A percentile compares a stretch with the other conserved stretches of the same genome.
These are phyloP conservation scores for Coccomyxa sp. DNA, from an alignment of 139 green algal genomes.

Conservation along the genomic window DNA sequence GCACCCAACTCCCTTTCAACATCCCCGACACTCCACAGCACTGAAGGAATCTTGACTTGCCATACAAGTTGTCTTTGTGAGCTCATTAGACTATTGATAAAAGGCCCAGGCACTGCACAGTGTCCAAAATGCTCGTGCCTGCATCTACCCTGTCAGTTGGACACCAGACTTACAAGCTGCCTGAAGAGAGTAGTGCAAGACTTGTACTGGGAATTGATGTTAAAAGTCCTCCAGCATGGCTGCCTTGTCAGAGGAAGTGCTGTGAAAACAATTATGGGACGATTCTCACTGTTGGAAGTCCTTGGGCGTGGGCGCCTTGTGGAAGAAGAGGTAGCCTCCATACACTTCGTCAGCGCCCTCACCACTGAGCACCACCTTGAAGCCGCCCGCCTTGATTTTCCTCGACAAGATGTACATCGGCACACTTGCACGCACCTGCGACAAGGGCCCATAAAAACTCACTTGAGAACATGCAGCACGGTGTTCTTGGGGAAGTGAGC, in stretches of 20 bases:
- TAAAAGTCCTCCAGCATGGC: no score
- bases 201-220: no score
- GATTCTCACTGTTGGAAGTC: slow-evolving; percentile 41
- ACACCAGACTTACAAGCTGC: no score
- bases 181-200: no score
- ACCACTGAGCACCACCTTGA: slow-evolving; percentile 95
- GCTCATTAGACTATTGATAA: no score
- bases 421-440: slow-evolving; percentile 77
- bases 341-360: slow-evolving; percentile 96
- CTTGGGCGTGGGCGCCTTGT: slow-evolving; percentile 81
- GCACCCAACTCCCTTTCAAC: background rate
- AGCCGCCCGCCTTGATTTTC: slow-evolving; percentile 92
- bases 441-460: background rate
- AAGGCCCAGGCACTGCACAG: no score
- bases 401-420: slow-evolving; percentile 96
- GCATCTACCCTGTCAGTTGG: no score
- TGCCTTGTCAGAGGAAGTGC: no score
- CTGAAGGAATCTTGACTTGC: no score
- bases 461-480: no score
- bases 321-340: slow-evolving; percentile 98
- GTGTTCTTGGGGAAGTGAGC: background rate
- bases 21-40: background rate
- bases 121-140: no score
- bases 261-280: background rate
- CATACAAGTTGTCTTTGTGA: no score